Evolutionary conservation across 2,329 filamentous ascomycete species (phyloP).

Genomic region (Claviceps purpurea): DNA sequence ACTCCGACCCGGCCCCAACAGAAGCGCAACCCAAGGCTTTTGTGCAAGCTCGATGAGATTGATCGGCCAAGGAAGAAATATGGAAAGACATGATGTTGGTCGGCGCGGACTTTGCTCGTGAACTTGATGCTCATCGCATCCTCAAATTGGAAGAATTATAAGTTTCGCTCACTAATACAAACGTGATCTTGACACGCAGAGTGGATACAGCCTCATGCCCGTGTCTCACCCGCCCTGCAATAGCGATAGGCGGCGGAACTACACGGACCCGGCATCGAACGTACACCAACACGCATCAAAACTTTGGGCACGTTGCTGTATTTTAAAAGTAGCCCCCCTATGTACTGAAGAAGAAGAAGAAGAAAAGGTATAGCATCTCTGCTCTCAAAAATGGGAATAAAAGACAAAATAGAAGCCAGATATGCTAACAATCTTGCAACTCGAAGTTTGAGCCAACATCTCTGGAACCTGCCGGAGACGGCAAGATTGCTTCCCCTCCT

Average conservation of each 20-base stretch:
- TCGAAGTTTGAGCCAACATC: conserved; percentile 13
- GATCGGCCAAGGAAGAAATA: background rate
- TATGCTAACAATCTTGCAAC: conserved; percentile 21
- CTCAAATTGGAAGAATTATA: too few relatives aligned
- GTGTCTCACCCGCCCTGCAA: background rate
- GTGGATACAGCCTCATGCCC: background rate
- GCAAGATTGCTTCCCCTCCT: conserved; percentile 7
- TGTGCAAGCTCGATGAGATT: background rate
- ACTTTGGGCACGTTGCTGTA: conserved; percentile 6
- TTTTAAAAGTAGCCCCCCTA: conserved; percentile 17
- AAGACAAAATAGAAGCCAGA: conserved; percentile 16
- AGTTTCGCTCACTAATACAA: too few relatives aligned
- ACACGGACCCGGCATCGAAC: background rate
- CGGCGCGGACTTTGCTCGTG: too few relatives aligned
- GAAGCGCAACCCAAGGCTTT: background rate
- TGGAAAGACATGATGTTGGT: too few relatives aligned
- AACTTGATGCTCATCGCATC: too few relatives aligned
- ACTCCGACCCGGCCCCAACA: background rate
- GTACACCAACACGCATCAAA: background rate
- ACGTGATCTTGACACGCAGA: too few relatives aligned
- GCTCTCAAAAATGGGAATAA: conserved; percentile 14
- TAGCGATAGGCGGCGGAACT: background rate
- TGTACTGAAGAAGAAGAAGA: conserved; percentile 14
- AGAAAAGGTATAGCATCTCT: conserved; percentile 16
- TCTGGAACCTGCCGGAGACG: conserved; percentile 25